A percentile compares a stretch with the other conserved stretches of the same genome.
These are phyloP conservation scores for Musa beccarii DNA, from an alignment of 176 grass and related monocot species.

Conservation along the genomic window DNA sequence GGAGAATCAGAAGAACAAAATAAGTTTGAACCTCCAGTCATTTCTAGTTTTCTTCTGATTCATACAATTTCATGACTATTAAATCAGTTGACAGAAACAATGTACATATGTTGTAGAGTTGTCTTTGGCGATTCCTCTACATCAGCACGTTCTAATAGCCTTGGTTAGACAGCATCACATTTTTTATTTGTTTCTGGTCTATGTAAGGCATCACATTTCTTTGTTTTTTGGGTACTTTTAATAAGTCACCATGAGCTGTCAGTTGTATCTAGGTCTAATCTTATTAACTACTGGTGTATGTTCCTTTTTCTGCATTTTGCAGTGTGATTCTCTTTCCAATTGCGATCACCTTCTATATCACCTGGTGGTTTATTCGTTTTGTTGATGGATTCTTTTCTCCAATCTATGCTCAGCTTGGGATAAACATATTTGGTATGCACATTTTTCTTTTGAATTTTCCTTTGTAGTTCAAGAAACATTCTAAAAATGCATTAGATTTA, in stretches of 20 bases:
- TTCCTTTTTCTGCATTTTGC: constrained; percentile 5
- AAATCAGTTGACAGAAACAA: too few species aligned
- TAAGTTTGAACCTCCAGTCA: too few species aligned
- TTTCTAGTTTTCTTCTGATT: too few species aligned
- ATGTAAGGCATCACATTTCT: not conserved
- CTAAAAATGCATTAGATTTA: not conserved
- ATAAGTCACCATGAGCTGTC: not conserved
- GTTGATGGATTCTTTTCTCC: constrained; percentile 20
- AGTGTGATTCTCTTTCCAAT: constrained; percentile 20
- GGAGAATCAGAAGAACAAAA: too few species aligned
- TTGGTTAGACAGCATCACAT: too few species aligned
- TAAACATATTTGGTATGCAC: constrained; percentile 14
- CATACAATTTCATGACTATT: too few species aligned
- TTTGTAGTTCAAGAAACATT: not conserved
- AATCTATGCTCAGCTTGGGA: constrained; percentile 10
- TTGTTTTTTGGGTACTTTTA: not conserved
- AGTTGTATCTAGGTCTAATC: not conserved
- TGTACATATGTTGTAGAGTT: too few species aligned
- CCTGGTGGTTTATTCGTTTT: constrained; percentile 15
- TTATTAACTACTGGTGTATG: not conserved
- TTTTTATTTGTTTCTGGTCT: too few species aligned
- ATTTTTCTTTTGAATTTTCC: not conserved
- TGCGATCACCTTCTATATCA: constrained; percentile 15
- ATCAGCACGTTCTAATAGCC: too few species aligned
- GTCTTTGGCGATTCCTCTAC: too few species aligned